Percentiles rank a stretch among this genome's conserved stretches.
Conservation (phyloP, 2,329 filamentous ascomycete species). For the Aspergillus luchuensis region DNA sequence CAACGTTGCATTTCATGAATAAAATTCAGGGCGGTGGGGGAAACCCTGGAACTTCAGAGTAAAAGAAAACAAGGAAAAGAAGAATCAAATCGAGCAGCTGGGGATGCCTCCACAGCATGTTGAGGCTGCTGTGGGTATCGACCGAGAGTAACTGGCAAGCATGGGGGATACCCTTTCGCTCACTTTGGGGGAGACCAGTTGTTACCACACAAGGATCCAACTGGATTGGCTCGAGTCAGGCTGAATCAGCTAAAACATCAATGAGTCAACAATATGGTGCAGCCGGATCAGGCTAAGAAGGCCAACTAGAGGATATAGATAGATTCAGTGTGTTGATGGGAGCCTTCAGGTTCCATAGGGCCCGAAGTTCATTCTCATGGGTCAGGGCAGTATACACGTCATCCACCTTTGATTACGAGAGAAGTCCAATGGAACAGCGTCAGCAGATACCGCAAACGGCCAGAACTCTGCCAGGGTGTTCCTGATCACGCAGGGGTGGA, state of each 20-base stretch:
- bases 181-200: background rate
- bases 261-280: background rate
- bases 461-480: background rate
- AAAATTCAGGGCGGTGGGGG: background rate
- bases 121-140: background rate
- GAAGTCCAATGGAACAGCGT: background rate
- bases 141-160: background rate
- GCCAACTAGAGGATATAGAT: background rate
- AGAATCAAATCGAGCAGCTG: background rate
- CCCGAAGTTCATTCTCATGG: background rate
- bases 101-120: background rate
- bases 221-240: background rate
- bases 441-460: conserved; percentile 5
- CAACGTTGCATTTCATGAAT: conserved; percentile 12
- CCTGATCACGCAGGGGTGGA: conserved; percentile 6
- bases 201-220: background rate
- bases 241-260: background rate
- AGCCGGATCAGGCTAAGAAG: background rate
- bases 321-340: background rate
- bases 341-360: background rate
- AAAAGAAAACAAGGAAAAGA: background rate
- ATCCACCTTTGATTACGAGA: background rate
- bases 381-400: conserved; percentile 9
- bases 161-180: background rate
- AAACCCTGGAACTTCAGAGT: background rate